Base-by-base conservation (phyloP, 1,284 basidiomycete genomes). In the Cryptococcus depauperatus region DNA sequence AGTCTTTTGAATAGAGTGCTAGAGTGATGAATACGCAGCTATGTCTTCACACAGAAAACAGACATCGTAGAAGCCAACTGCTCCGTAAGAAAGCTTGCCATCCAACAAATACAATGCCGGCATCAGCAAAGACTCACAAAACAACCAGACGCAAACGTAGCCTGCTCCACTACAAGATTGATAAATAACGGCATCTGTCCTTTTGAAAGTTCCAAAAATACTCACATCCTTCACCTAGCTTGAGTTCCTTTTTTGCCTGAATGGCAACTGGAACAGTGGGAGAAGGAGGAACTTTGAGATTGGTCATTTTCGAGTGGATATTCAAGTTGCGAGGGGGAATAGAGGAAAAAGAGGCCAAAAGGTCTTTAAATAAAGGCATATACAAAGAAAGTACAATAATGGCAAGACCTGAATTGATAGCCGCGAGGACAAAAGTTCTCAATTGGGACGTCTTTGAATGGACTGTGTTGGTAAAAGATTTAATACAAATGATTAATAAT, bases 121-220 rank as follows among this genome's bases (percentile, higher is more conserved):
- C n/a, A n/a, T n/a, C n/a, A 19, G 21, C 8, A 8, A 22, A 14
- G 3, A 53, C 66, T 56, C 48, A 70, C 69, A 54, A 74, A 74
- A 62, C 84, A 86, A n/a, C 78, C 86, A 2, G 79, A 77, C 4
- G 85, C 85, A 58, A 90, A 90, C 0, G 80, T 85, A 2, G 84
- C 84, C 38, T 79, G 71, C 60, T 84, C 79, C n/a, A 76, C 69
- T 71, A 44, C 16, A 29, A 29, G 44, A 37, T 35, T 18, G 41
- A 47, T 41, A 25, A 37, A 23, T 18, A 18, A 18, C 32, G 30
- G 11, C 39, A n/a, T 6, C 22, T 16, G 18, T 14, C 27, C n/a
- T 10, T 10, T 14, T 14, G 42, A 30, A 21, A 43, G 19, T 18
- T 13, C 2, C 6, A 23, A 22, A 14, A 5, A 43, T 8, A 41